Conservation (phyloP, 148 eudicot species). For the Vaccinium vitisidaea region DNA sequence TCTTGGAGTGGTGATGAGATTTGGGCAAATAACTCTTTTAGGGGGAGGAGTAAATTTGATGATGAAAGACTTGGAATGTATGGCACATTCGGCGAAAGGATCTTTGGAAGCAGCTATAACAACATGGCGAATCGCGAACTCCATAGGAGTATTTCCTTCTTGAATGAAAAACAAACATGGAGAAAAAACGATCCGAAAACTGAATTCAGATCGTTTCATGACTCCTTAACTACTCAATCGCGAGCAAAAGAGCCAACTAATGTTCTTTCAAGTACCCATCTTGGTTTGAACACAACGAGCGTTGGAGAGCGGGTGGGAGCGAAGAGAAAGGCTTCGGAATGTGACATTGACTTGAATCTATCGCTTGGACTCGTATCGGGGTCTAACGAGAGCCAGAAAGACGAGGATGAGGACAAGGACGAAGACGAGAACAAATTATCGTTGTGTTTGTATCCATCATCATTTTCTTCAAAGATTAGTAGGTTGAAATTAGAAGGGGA, state of each 20-base stretch:
- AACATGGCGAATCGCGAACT: constrained; percentile 14
- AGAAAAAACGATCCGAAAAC: neutral
- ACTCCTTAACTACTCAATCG: neutral
- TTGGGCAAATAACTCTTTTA: constrained; percentile 32
- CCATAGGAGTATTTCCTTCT: constrained; percentile 6
- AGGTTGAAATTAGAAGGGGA: constrained; percentile 29
- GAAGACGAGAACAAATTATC: constrained; percentile 36
- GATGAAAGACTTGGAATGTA: constrained; percentile 28
- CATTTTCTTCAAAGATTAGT: constrained; percentile 37
- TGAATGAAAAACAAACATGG: constrained; percentile 17
- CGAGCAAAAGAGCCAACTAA: constrained; percentile 6
- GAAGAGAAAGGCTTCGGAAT: constrained; percentile 46
- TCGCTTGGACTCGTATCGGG: constrained; percentile 37
- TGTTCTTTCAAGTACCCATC: neutral
- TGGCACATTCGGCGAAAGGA: constrained; percentile 21
- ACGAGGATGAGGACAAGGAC: constrained; percentile 23
- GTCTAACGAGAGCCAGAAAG: constrained; percentile 8
- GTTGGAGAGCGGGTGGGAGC: neutral
- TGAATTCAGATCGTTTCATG: constrained; percentile 4
- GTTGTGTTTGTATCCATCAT: constrained; percentile 32
- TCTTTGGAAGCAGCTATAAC: constrained; percentile 20
- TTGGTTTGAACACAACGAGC: constrained; percentile 1
- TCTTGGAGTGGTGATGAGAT: constrained; percentile 29
- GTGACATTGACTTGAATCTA: constrained; percentile 45
- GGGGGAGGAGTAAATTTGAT: constrained; percentile 13